Base-by-base conservation (phyloP, 139 green algal species). In the Coelastrella sp. region DNA sequence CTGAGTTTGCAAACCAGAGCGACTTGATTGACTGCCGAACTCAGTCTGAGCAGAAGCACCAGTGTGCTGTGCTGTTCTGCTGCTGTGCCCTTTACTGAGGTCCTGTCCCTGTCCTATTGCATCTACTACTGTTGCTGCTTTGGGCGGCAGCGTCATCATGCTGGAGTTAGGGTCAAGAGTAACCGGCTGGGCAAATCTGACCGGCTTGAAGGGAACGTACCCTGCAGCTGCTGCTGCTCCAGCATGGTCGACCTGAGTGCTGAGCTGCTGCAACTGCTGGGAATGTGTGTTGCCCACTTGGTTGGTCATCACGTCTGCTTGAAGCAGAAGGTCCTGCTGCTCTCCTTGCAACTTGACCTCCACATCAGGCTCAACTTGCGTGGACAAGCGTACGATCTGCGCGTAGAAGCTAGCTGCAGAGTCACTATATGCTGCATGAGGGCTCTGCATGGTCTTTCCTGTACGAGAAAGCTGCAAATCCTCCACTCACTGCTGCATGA, bases 161-260 rank as follows among this genome's bases (percentile, higher is more conserved):
- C 75, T 45, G 4, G 75, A 71, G 53, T 82, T 82, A 23, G 75
- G 75, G 35, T 82, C 75, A 17, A 82, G 75, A 2, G 71, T 5
- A 53, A 71, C 34, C 40, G 75, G 51, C 35, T 51, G 35, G 0
- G 75, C 34, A 37, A 80, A 80, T 19, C 66, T 80, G 48, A 80
- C 48, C 30, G 72, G 72, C 5, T 64, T 66, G 17, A 80, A 50
- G 23, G 48, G 45, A 30, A 66, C 43, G 45, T 2, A 43, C 41
- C 25, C 71, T 63, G 41, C 71, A 38, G 71, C 72, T 35, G 48
- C 45, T 37, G 72, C 15, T 66, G 48, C 48, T 23, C 41, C 32
- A 32, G 27, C 40, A 59, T 57, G 38, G 27, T 57, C 19, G 35
- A 38, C 17, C 68, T 59, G 68, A 30, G 3, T 32, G 25, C 35